Base-by-base conservation (phyloP, 2,329 filamentous ascomycete species). In the Penicillium sp. region DNA sequence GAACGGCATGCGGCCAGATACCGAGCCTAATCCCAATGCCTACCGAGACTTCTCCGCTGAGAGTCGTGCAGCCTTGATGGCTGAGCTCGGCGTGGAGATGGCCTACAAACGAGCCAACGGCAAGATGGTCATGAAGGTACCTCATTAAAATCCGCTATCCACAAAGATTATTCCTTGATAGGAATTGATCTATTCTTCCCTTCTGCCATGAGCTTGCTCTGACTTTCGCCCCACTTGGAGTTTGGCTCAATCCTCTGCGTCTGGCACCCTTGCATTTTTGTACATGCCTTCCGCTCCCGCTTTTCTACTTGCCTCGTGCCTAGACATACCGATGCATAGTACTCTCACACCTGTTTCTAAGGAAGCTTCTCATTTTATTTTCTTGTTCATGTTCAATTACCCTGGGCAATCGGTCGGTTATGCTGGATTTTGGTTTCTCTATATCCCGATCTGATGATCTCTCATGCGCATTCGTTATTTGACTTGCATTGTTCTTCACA, bases 1-100 rank as follows among this genome's bases (percentile, higher is more conserved):
- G 58, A 78, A 81, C 58, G 77, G 78, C 51, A 74, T 74, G 71
- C 75, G 78, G 27, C 78, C 78, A 8, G 72, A 74, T 52, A 53
- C 63, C 33, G 65, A 74, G 26, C 35, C 55, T 43, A 61, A 69
- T 63, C 54, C 65, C 16, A 57, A 37, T n/a, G 43, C 54, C 10
- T 62, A 64, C 43, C 70, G 68, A 13, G 65, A 71, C 37, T 63
- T 63, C 45, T 66, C 70, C 3, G 65, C 66, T 10, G 66, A 67
- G 29, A 64, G 63, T 24, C 63, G 66, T 21, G 59, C 59, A 21
- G 59, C 65, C 9, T 57, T 66, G n/a, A 66, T 67, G 59, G 62
- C 57, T 33, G 64, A 68, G 21, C 48, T 65, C n/a, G 64, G 65
- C 7, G 64, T 65, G 24, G 67, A 70, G 24, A 70, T 72, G 66